Evolutionary conservation across 495 filamentous ascomycete genomes (phyloP).

Genomic region (Penicillium verhagenii): DNA sequence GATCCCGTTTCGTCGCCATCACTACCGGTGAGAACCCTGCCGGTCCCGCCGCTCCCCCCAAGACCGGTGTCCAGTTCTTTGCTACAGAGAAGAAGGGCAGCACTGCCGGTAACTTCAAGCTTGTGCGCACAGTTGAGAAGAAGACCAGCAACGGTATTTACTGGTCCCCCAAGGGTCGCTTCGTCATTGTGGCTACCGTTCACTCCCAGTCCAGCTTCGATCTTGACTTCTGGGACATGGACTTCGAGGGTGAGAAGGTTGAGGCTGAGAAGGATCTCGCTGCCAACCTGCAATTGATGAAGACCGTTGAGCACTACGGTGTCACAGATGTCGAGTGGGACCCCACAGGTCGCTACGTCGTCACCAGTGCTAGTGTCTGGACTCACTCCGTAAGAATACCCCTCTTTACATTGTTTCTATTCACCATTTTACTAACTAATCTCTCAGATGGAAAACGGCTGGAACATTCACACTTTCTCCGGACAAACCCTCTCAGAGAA

Average conservation of each 20-base stretch:
- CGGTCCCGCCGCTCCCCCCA: conserved; percentile 81
- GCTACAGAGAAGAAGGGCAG: conserved; percentile 89
- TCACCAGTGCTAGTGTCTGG: conserved; percentile 88
- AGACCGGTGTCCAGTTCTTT: conserved; percentile 94
- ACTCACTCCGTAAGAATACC: conserved; percentile 77
- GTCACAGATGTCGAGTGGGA: conserved; percentile 98
- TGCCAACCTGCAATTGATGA: conserved; percentile 91
- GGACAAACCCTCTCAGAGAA: conserved; percentile 88
- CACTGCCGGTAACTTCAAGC: conserved; percentile 87
- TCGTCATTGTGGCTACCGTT: conserved; percentile 89
- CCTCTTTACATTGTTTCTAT: neutral
- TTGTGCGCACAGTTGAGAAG: conserved; percentile 90
- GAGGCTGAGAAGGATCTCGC: conserved; percentile 91
- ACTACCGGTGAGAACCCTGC: conserved; percentile 82
- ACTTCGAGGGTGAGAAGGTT: conserved; percentile 94
- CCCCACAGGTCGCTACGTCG: conserved; percentile 89
- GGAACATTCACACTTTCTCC: conserved; percentile 95
- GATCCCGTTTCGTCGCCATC: conserved; percentile 94
- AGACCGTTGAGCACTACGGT: conserved; percentile 90
- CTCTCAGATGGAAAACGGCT: conserved; percentile 93
- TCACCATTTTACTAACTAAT: conserved; percentile 34
- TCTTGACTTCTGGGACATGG: conserved; percentile 95
- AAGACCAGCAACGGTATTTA: conserved; percentile 99
- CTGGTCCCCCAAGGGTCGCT: conserved; percentile 97
- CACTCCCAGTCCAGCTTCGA: conserved; percentile 90